A percentile compares a stretch with the other conserved stretches of the same genome.
Evolutionary conservation across 768 basidiomycete genomes (phyloP).

Genomic region (Lentinula detonsa): DNA sequence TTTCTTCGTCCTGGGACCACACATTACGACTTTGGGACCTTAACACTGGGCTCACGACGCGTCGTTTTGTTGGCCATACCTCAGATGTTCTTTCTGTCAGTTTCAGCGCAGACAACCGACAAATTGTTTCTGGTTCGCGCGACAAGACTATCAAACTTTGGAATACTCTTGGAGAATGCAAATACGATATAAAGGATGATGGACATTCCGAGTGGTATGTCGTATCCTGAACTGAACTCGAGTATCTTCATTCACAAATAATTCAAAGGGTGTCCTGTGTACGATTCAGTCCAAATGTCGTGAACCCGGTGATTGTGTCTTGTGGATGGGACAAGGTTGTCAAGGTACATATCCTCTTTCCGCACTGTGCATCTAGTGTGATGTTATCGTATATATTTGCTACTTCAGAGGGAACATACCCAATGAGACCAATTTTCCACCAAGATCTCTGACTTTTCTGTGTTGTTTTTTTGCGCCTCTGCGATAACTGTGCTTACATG

Average conservation of each 20-base stretch:
- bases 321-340: conserved; percentile 99
- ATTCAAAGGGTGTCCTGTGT: conserved; percentile 90
- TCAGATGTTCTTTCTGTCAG: conserved; percentile 98
- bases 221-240: background rate
- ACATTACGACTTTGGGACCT: conserved; percentile 99
- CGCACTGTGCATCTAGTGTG: conserved; percentile 18
- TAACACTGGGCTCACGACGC: conserved; percentile 94
- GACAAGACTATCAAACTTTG: conserved; percentile 98
- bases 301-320: conserved; percentile 98
- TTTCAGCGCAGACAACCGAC: conserved; percentile 99
- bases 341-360: conserved; percentile 60
- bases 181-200: conserved; percentile 99
- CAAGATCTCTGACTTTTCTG: conserved; percentile 67
- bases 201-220: conserved; percentile 88
- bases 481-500: conserved; percentile 8
- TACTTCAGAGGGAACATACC: conserved; percentile 74
- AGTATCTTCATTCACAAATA: conserved; percentile 4
- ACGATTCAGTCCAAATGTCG: conserved; percentile 95
- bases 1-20: conserved; percentile 99
- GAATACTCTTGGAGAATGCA: conserved; percentile 99
- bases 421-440: conserved; percentile 78
- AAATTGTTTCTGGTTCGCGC: conserved; percentile 97
- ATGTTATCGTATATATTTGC: conserved; percentile 63
- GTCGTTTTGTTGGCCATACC: conserved; percentile 96
- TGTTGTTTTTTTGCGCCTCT: conserved; percentile 4